Percentiles rank a stretch among this genome's conserved stretches.
phyloP scores from a whole-genome alignment of 495 filamentous ascomycete species.

The Tirmania nivea region DNA sequence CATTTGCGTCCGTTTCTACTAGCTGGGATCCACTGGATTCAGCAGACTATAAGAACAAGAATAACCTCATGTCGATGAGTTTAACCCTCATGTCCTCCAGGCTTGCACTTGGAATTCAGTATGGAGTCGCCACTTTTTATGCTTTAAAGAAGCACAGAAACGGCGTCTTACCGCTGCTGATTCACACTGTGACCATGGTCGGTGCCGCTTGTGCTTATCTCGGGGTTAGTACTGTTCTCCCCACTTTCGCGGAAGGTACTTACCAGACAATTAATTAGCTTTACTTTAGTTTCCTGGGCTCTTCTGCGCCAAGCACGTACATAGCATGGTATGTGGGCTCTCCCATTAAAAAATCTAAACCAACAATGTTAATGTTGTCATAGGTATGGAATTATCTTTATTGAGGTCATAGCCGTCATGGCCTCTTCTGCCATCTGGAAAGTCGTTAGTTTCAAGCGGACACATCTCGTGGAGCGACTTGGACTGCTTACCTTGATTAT shows the following conservation, averaged over 20 bases:
- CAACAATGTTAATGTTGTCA: too few relatives aligned
- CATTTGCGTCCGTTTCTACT: slow-evolving; percentile 33
- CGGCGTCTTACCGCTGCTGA: slow-evolving; percentile 17
- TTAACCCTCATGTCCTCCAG: slow-evolving; percentile 39
- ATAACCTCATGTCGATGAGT: slow-evolving; percentile 27
- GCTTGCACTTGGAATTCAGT: slow-evolving; percentile 35
- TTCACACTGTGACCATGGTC: slow-evolving; percentile 3
- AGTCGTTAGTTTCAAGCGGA: slow-evolving; percentile 40
- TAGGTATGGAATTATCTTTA: too few relatives aligned
- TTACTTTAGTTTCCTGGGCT: too few relatives aligned
- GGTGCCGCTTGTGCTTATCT: too few relatives aligned
- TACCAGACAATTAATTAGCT: too few relatives aligned
- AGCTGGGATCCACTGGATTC: slow-evolving; percentile 21
- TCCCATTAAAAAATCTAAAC: too few relatives aligned
- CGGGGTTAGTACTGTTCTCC: too few relatives aligned
- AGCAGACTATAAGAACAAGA: slow-evolving; percentile 25
- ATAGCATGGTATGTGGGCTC: too few relatives aligned
- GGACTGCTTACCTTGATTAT: slow-evolving; percentile 47
- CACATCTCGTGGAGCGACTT: slow-evolving; percentile 43
- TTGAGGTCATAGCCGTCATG: slow-evolving; percentile 22
- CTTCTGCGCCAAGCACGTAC: too few relatives aligned
- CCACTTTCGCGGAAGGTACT: too few relatives aligned
- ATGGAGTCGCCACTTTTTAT: slow-evolving; percentile 28
- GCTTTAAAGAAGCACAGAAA: slow-evolving; percentile 22
- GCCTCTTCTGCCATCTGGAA: slow-evolving; percentile 31